Evolutionary conservation across 2,329 filamentous ascomycete genomes (phyloP), one percentile per base, ranked within the genome.

Genomic region (Ceratocystis ficicola): DNA sequence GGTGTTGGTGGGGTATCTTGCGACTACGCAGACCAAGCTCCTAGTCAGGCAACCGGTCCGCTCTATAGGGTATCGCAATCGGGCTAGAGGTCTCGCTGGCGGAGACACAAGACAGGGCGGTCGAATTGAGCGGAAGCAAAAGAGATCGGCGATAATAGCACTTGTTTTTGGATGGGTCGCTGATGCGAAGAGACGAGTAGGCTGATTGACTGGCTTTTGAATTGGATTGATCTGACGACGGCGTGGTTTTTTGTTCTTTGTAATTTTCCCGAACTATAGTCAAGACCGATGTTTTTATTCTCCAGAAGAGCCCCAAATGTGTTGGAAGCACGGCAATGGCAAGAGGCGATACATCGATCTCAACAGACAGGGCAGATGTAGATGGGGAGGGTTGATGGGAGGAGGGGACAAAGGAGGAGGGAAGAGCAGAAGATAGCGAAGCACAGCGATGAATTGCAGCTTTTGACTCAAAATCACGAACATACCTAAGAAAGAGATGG

Each of bases 401-500:
- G 41, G 22, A 36, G 17, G 48, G 20, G n/a, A 15, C 20, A 15
- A 52, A 20, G 41, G 32, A 22, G 17, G 52, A 44, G 41, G 32
- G 22, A 10, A 57, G 52, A 57, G 12, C 25, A 30, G 22, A 20
- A 3, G 55, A n/a, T 7, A n/a, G 28, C 20, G n/a, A 55, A 55
- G 50, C 22, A 15, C 20, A 59, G 55, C 55, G 15, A 25, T 59
- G 12, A 22, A 44, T 41, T 15, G 30, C n/a, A 22, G 44, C 8
- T 12, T 36, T 30, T 30, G 44, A 48, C 15, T n/a, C 28, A 20
- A 41, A 41, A 15, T 12, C 36, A 41, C 36, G 36, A 41, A 62
- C 59, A 44, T 68, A 67, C 66, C 28, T 68, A 63, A 65, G 63
- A 68, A 68, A 63, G 55, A 65, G 62, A 65, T 32, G 44, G 46